Evolutionary conservation across 202 grass and related monocot genomes (phyloP), one percentile per base, ranked within the genome.

Genomic region (Panicum virgatum): DNA sequence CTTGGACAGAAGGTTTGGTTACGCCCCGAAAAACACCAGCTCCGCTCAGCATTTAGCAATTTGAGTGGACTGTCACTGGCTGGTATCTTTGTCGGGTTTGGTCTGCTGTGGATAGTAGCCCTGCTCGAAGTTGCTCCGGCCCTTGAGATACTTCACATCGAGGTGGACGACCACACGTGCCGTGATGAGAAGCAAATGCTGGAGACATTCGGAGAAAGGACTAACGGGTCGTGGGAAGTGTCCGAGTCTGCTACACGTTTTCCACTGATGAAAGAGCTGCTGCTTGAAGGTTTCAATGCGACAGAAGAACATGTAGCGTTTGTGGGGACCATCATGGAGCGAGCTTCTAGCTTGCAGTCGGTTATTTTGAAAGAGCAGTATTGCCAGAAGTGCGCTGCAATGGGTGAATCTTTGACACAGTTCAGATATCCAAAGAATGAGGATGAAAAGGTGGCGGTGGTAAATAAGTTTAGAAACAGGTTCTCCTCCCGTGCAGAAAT

Each of bases 11-110:
- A 51, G 45, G 26, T 75, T 59, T 44, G 72, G 72, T 43, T 75
- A 43, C 37, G 27, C 11, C 72, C 53, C 14, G 53, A 75, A 43
- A 75, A 60, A 15, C 2, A 59, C 44, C 53, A 75, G 15, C 72
- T 75, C 58, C 8, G 14, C 13, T 27, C 37, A 43, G 37, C 53
- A 1, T 75, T 60, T 11, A 43, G 53, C 53, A 43, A 16, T 40
- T 9, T 75, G 37, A 60, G 22, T 7, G 13, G 15, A 26, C 26
- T 75, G 53, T 27, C 12, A 18, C 7, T 75, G 11, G 12, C 58
- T 2, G 73, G 22, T 19, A 59, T 60, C 53, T 75, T 75, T 27
- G 73, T 75, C 60, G 73, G 39, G 20, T 76, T 76, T 2, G 73
- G 38, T 4, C 54, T 60, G 19, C 0, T 23, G 22, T 61, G 73